Percentiles rank a stretch among this genome's conserved stretches.
These are phyloP conservation scores for Diphasiastrum complanatum DNA, from an alignment of 83 land plant genomes.

Conservation along the genomic window DNA sequence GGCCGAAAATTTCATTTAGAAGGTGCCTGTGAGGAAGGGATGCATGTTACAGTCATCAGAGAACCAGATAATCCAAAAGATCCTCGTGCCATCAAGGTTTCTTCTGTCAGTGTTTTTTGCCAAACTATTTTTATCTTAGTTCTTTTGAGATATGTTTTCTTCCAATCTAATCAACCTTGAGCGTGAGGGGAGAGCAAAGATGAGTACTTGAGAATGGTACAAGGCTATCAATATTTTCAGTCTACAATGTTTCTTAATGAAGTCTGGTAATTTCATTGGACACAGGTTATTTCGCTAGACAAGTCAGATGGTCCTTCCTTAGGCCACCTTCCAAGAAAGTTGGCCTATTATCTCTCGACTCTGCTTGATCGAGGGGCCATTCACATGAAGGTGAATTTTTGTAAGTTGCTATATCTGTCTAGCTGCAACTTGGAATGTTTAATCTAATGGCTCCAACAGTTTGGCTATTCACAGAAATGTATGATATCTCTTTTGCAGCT, in stretches of 20 bases:
- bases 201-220: too few relatives aligned
- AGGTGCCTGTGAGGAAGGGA: slow-evolving; percentile 23
- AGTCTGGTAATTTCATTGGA: not conserved
- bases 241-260: not conserved
- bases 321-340: slow-evolving; percentile 29
- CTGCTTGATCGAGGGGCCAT: slow-evolving; percentile 21
- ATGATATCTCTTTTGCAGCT: too few relatives aligned
- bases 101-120: not conserved
- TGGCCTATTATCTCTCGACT: slow-evolving; percentile 17
- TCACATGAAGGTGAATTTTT: slow-evolving; percentile 19
- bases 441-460: not conserved
- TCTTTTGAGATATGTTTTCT: not conserved
- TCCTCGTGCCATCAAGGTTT: slow-evolving; percentile 32
- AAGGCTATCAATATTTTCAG: not conserved
- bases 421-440: not conserved
- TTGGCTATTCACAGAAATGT: too few relatives aligned
- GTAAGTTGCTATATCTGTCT: not conserved
- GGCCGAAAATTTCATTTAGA: slow-evolving; percentile 26
- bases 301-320: not conserved
- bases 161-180: not conserved
- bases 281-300: slow-evolving; percentile 21
- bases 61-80: slow-evolving; percentile 35
- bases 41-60: slow-evolving; percentile 14
- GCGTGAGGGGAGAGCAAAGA: too few relatives aligned
- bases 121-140: not conserved